These are phyloP conservation scores for Marchantia polymorpha DNA, from an alignment of 225 moss, liverwort and hornwort genomes.

Conservation along the genomic window DNA sequence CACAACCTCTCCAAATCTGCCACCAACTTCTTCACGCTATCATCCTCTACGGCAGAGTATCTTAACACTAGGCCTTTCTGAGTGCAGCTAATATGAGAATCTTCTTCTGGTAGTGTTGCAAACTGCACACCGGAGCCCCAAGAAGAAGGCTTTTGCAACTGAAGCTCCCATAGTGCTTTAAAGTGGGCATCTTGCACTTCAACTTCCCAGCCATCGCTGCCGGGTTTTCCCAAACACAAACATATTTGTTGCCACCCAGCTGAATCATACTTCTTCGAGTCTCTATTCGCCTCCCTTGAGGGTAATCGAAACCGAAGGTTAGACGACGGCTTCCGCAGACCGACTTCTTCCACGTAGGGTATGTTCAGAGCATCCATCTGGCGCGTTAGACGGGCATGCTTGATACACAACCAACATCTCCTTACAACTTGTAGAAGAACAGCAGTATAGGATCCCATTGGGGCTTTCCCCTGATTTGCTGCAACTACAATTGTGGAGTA, in stretches of 20 bases:
- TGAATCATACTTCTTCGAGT: constrained; percentile 57
- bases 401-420: constrained; percentile 93
- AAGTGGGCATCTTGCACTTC: constrained; percentile 76
- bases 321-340: constrained; percentile 64
- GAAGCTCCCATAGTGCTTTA: constrained; percentile 77
- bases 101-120: constrained; percentile 78
- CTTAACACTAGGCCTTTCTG: constrained; percentile 77
- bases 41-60: constrained; percentile 66
- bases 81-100: constrained; percentile 89
- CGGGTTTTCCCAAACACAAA: constrained; percentile 78
- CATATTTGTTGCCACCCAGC: constrained; percentile 92
- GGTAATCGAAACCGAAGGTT: constrained; percentile 86
- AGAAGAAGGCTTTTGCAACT: constrained; percentile 51
- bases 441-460: constrained; percentile 80
- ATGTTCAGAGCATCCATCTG: constrained; percentile 86
- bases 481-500: constrained; percentile 68
- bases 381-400: constrained; percentile 71
- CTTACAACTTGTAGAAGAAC: constrained; percentile 87
- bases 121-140: constrained; percentile 63
- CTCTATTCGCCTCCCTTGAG: constrained; percentile 54
- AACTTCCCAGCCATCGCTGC: constrained; percentile 87
- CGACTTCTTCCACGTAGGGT: constrained; percentile 85
- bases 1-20: constrained; percentile 85
- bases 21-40: constrained; percentile 79
- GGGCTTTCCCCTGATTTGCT: constrained; percentile 84